Evolutionary conservation across 108 stramenopile genomes (phyloP), one percentile per base, ranked within the genome.

Genomic region (Hondaea fermentalgiana): DNA sequence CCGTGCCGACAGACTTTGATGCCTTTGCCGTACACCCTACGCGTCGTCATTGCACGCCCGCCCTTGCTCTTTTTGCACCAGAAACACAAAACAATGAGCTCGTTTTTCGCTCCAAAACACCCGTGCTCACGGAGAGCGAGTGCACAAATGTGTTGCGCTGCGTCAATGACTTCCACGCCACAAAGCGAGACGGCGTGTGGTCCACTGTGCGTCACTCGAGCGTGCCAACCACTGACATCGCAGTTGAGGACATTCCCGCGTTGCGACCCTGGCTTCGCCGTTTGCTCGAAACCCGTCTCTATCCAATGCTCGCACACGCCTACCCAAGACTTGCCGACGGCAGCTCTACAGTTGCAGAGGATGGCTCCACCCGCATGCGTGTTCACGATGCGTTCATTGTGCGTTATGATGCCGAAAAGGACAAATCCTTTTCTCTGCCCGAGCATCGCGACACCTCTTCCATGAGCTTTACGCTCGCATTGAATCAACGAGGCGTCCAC

Each of bases 301-400:
- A 55, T 25, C 89, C 89, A n/a, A 59, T 89, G 53, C 44, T 76
- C 29, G 29, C 53, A 10, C 16, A 19, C 2, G 44, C 88, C 53
- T 89, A 47, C 23, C 72, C 72, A 5, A 53, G 28, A 23, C 43
- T 89, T 8, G 88, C 72, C 17, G 88, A 89, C 51, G 72, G 72
- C 12, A 49, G 23, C 5, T 35, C 60, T 6, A 12, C 69, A 19
- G 29, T 60, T 17, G 25, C 16, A 51, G 55, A 71, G 43, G 28
- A 87, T 44, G 23, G 42, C n/a, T 57, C 19, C 23, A 60, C 23
- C 29, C 72, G 89, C 23, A 76, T 89, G 35, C 64, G 89, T 17
- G 69, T 89, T 29, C 89, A 89, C 59, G 89, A 89, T 44, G 89
- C 89, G 16, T 89, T 89, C 23, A 59, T 89, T 19, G 89, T 89